These are phyloP conservation scores for Agaricales sp. DNA, from an alignment of 1,284 basidiomycete genomes.

Conservation along the genomic window DNA sequence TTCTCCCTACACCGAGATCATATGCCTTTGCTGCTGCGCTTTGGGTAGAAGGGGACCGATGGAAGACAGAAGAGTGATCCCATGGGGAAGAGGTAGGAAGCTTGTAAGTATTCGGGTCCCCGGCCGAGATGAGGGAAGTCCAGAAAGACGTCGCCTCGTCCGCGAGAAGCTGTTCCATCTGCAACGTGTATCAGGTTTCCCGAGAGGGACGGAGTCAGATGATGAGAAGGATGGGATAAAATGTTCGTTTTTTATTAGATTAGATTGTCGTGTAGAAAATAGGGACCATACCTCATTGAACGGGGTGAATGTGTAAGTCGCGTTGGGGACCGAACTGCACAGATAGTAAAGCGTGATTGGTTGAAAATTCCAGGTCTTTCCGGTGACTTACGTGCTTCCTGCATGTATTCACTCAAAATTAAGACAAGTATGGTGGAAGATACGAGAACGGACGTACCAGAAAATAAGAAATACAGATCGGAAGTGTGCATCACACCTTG, in stretches of 20 bases:
- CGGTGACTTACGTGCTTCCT: conserved; percentile 25
- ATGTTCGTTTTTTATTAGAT: neutral
- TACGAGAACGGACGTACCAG: conserved; percentile 19
- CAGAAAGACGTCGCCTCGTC: conserved; percentile 33
- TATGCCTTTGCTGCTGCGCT: neutral
- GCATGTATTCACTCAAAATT: neutral
- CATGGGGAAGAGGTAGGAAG: neutral
- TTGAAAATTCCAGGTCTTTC: neutral
- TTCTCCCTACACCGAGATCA: neutral
- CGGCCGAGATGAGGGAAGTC: conserved; percentile 30
- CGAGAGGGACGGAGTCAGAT: too few species aligned
- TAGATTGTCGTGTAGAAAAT: conserved; percentile 1
- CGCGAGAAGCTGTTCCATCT: conserved; percentile 30
- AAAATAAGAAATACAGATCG: conserved; percentile 33
- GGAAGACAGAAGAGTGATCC: too few species aligned
- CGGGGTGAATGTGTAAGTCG: conserved; percentile 26
- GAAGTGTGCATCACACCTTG: conserved; percentile 33
- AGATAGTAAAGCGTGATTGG: neutral
- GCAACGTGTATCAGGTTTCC: neutral
- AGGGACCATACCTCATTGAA: conserved; percentile 24
- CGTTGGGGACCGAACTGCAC: conserved; percentile 20
- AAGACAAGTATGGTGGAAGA: neutral
- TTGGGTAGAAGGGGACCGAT: too few species aligned
- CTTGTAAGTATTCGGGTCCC: conserved; percentile 18
- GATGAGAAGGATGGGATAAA: too few species aligned